Base-by-base conservation (phyloP, 768 basidiomycete species). In the Imleria badia region DNA sequence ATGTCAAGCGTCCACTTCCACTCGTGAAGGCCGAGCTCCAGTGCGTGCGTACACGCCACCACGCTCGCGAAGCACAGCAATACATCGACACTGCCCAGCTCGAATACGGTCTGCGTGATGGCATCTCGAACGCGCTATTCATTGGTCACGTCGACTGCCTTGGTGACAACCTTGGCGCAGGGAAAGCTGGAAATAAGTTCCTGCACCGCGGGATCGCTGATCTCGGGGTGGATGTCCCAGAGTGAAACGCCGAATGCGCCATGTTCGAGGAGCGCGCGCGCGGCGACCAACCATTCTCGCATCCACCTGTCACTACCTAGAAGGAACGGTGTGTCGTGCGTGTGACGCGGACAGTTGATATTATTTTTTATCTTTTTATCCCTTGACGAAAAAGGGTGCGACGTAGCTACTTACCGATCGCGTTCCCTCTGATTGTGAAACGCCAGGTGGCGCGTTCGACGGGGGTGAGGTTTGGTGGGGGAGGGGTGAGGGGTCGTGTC, bases 41-140 rank as follows among this genome's bases (percentile, higher is more conserved):
- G 58, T 3, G 75, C 71, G 41, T 74, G 70, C 5, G 59, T 59
- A 23, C 67, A 67, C 7, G 66, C 65, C 15, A 76, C 76, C 5
- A 76, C 72, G 9, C 77, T 76, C 0, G 76, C 77, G 50, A 73
- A 79, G 52, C 77, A 80, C 34, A 77, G 54, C 14, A 80, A 59
- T 2, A 74, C 67, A 46, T 75, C 65, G 8, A 77, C 60, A 26
- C 66, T 67, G 14, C 73, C 72, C 7, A 78, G 57, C 22, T 59
- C 56, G 1, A 57, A 66, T 22, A 50, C 56, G 6, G 71, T 71
- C 36, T 67, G 54, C 13, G 44, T 52, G 20, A 62, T 52, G 3
- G 71, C 69, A 11, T 70, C 67, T 7, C 68, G 73, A 12, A 72
- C 51, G 12, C 31, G 13, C 20, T 56, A 47, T 51, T 58, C 56